Evolutionary conservation across 2,329 filamentous ascomycete species (phyloP).

Genomic region (Colletotrichum sidae): DNA sequence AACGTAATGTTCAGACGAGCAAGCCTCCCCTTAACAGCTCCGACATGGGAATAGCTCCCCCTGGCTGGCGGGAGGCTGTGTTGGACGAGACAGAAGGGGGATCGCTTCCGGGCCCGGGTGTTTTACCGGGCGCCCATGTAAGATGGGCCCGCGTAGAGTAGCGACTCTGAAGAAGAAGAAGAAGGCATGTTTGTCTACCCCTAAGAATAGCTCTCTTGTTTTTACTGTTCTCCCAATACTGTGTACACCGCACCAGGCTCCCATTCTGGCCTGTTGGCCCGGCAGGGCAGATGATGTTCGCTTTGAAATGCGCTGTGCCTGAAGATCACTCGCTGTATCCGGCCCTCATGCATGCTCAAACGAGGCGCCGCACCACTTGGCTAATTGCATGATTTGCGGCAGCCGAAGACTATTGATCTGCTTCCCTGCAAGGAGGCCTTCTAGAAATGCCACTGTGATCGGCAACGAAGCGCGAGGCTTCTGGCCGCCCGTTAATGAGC

Average conservation of each 20-base stretch:
- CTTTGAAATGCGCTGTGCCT: background rate
- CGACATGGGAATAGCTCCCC: no score
- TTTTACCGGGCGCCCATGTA: slow-evolving; percentile 12
- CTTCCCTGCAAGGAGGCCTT: no score
- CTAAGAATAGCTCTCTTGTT: slow-evolving; percentile 19
- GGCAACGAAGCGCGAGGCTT: no score
- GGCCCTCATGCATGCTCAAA: background rate
- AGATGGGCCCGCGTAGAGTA: background rate
- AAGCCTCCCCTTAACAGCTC: no score
- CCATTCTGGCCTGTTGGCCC: slow-evolving; percentile 1
- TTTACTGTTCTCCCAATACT: slow-evolving; percentile 1
- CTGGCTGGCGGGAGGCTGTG: slow-evolving; percentile 9
- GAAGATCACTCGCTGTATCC: slow-evolving; percentile 9
- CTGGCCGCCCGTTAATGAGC: no score
- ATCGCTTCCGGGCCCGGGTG: background rate
- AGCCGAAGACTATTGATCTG: background rate
- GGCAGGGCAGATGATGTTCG: slow-evolving; percentile 7
- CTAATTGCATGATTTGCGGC: background rate
- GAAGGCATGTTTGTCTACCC: background rate
- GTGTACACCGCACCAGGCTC: background rate
- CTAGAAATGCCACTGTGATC: no score
- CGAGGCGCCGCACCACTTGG: background rate
- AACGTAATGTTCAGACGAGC: no score
- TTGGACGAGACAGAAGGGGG: background rate
- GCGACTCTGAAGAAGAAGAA: no score